Percentiles rank a stretch among this genome's conserved stretches.
phyloP scores from a whole-genome alignment of 345 rosid species.

The Lepidium sativum region DNA sequence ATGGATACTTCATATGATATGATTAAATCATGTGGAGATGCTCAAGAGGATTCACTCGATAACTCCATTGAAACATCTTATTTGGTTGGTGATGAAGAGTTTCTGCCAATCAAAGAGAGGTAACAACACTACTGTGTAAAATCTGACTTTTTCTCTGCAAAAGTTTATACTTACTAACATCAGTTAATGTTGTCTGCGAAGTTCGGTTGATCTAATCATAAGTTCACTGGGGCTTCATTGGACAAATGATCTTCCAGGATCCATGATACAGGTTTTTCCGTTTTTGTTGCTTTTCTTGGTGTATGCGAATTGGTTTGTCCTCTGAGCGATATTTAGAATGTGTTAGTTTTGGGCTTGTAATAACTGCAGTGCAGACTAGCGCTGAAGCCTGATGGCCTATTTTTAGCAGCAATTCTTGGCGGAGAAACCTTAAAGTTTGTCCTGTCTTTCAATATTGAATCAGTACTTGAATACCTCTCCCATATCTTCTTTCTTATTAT shows the following conservation, averaged over 20 bases:
- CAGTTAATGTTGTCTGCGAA: constrained; percentile 27
- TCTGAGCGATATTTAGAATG: constrained; percentile 14
- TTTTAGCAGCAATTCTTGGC: constrained; percentile 96
- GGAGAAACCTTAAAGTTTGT: constrained; percentile 94
- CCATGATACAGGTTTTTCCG: constrained; percentile 77
- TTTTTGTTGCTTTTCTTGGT: neutral
- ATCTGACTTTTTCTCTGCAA: neutral
- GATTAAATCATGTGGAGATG: constrained; percentile 60
- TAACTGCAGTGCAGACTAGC: constrained; percentile 78
- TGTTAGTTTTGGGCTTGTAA: constrained; percentile 22
- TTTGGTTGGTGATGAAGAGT: constrained; percentile 90
- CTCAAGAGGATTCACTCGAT: constrained; percentile 26
- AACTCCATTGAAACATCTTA: constrained; percentile 49
- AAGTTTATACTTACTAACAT: neutral
- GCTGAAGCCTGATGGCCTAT: constrained; percentile 97
- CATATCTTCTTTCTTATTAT: neutral
- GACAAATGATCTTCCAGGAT: constrained; percentile 99
- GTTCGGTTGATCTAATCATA: constrained; percentile 86
- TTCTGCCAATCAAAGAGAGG: constrained; percentile 84
- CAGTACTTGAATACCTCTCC: neutral
- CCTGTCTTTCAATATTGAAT: neutral
- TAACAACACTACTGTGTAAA: constrained; percentile 2
- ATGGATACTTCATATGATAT: constrained; percentile 89
- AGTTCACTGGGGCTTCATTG: constrained; percentile 96
- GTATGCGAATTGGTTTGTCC: neutral